These are phyloP conservation scores for Candida easanensis DNA, from an alignment of 805 yeast species.

Conservation along the genomic window DNA sequence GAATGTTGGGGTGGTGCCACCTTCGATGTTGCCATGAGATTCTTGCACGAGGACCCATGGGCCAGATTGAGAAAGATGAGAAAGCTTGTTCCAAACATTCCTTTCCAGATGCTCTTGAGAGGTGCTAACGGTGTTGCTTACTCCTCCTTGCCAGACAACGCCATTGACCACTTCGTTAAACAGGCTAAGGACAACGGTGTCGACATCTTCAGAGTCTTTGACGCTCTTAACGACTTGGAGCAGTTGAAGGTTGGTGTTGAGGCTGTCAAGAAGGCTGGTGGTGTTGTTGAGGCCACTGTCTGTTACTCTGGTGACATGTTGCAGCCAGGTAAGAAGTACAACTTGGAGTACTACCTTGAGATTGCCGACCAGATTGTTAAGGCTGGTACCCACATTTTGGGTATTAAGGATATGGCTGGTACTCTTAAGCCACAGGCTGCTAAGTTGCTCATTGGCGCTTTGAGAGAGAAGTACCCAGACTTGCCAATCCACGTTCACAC, in stretches of 20 bases:
- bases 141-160: conserved; percentile 96
- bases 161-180: conserved; percentile 92
- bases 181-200: conserved; percentile 97
- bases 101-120: conserved; percentile 98
- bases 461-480: conserved; percentile 85
- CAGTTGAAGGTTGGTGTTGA: conserved; percentile 97
- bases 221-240: conserved; percentile 94
- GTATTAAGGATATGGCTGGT: conserved; percentile 99
- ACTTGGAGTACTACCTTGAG: conserved; percentile 81
- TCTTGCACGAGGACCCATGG: conserved; percentile 99
- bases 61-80: conserved; percentile 86
- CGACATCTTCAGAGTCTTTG: conserved; percentile 96
- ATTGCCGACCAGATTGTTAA: conserved; percentile 80
- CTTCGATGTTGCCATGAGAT: conserved; percentile 97
- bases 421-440: conserved; percentile 97
- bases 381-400: conserved; percentile 95
- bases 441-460: conserved; percentile 66
- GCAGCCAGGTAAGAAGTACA: conserved; percentile 92
- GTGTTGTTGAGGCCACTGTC: conserved; percentile 97
- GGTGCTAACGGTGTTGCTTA: conserved; percentile 99
- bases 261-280: conserved; percentile 97
- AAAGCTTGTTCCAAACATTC: conserved; percentile 92
- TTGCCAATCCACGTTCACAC: conserved; percentile 98
- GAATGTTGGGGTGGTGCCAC: conserved; percentile 99
- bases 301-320: conserved; percentile 99